phyloP scores from a whole-genome alignment of 129 eudicot species.

The Mikania micrantha region DNA sequence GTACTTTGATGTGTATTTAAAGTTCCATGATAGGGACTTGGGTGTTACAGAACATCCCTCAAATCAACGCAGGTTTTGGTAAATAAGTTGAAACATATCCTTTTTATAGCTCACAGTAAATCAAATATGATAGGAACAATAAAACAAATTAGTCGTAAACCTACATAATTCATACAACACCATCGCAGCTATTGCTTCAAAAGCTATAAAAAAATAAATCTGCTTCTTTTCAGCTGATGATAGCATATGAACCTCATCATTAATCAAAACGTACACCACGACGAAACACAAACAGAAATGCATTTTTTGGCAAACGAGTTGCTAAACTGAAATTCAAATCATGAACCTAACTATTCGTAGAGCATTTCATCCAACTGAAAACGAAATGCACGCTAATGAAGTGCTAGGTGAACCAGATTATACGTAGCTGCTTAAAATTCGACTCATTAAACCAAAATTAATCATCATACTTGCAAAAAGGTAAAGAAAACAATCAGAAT shows the following conservation, averaged over 20 bases:
- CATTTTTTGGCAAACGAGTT: neutral
- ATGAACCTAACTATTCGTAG: neutral
- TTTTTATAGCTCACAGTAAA: neutral
- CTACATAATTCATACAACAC: neutral
- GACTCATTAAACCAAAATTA: neutral
- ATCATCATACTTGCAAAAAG: neutral
- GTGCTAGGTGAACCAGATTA: neutral
- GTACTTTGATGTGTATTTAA: neutral
- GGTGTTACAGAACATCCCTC: neutral
- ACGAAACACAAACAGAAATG: neutral
- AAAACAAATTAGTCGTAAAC: neutral
- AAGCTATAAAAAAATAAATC: neutral
- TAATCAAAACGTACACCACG: neutral
- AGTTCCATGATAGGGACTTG: neutral
- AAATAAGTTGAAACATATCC: neutral
- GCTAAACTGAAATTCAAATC: neutral
- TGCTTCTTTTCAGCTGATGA: neutral
- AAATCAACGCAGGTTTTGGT: neutral
- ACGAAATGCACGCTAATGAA: neutral
- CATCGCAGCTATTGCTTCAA: neutral
- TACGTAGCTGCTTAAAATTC: neutral
- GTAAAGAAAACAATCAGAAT: neutral
- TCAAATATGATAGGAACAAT: neutral
- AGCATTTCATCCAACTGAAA: neutral
- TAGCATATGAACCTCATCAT: neutral